These are phyloP conservation scores for Trypanosoma platydactyli DNA, from an alignment of 208 protist genomes.

Conservation along the genomic window DNA sequence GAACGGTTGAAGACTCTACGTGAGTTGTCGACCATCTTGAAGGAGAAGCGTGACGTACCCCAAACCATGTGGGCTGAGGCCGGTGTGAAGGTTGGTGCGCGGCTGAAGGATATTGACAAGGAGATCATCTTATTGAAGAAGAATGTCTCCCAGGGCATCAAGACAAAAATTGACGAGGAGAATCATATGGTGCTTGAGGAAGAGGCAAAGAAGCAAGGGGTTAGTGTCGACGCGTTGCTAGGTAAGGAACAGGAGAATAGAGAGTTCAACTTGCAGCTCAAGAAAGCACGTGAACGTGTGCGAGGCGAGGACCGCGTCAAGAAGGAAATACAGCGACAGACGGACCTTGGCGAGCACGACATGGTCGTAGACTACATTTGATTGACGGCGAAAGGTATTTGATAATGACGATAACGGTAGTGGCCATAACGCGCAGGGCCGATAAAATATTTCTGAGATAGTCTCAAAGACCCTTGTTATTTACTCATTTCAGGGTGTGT, in stretches of 20 bases:
- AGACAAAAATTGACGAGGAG: slow-evolving; percentile 56
- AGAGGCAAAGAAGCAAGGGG: slow-evolving; percentile 50
- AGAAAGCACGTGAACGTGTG: slow-evolving; percentile 33
- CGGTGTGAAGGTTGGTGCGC: slow-evolving; percentile 71
- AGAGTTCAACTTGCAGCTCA: slow-evolving; percentile 32
- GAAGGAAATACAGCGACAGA: slow-evolving; percentile 42
- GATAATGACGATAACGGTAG: too few relatives aligned
- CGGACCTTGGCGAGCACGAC: slow-evolving; percentile 37
- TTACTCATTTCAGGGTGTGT: too few relatives aligned
- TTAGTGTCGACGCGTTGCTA: slow-evolving; percentile 62
- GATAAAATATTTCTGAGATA: too few relatives aligned
- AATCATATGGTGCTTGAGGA: slow-evolving; percentile 61
- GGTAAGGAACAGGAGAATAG: slow-evolving; percentile 34
- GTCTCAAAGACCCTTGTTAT: too few relatives aligned
- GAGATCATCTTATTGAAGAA: slow-evolving; percentile 72
- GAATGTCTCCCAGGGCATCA: slow-evolving; percentile 54
- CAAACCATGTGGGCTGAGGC: slow-evolving; percentile 47
- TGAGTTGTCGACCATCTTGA: slow-evolving; percentile 57
- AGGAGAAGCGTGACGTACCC: slow-evolving; percentile 62
- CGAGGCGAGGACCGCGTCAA: slow-evolving; percentile 28
- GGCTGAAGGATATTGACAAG: slow-evolving; percentile 92
- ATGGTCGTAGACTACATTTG: slow-evolving; percentile 50
- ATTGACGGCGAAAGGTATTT: not conserved
- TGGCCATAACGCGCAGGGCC: too few relatives aligned
- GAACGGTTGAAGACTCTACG: slow-evolving; percentile 60